These are phyloP conservation scores for Viola odorata DNA, from an alignment of 345 rosid genomes.

Conservation along the genomic window DNA sequence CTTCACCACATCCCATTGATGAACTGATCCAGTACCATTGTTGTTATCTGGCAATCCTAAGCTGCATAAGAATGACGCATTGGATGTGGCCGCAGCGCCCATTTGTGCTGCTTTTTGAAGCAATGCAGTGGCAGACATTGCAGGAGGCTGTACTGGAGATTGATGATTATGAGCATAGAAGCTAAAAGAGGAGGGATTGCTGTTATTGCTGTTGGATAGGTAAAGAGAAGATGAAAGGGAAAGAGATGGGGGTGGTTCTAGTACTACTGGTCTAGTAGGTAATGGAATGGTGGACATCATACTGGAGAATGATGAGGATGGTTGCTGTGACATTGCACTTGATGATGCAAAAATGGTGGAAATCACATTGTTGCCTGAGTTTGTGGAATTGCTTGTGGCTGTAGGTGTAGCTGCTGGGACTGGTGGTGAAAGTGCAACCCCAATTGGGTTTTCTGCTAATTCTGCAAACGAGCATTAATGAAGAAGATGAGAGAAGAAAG, in stretches of 20 bases:
- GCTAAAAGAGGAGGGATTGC: slow-evolving; percentile 36
- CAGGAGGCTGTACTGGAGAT: slow-evolving; percentile 37
- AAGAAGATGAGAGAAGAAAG: background rate
- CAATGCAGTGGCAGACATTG: slow-evolving; percentile 95
- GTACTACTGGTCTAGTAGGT: slow-evolving; percentile 23
- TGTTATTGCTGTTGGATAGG: slow-evolving; percentile 37
- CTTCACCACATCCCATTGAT: slow-evolving; percentile 25
- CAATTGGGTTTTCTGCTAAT: slow-evolving; percentile 45
- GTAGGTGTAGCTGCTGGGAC: slow-evolving; percentile 16
- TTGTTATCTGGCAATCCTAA: slow-evolving; percentile 35
- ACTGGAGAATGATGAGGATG: slow-evolving; percentile 33
- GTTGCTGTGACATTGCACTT: background rate
- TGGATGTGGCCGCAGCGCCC: slow-evolving; percentile 68
- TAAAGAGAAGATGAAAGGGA: slow-evolving; percentile 56
- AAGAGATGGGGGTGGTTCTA: slow-evolving; percentile 66
- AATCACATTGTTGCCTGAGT: slow-evolving; percentile 32
- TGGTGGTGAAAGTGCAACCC: slow-evolving; percentile 24
- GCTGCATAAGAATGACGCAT: slow-evolving; percentile 41
- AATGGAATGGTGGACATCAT: slow-evolving; percentile 20
- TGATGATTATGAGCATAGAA: slow-evolving; percentile 28
- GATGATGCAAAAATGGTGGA: slow-evolving; percentile 45
- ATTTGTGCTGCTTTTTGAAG: slow-evolving; percentile 94
- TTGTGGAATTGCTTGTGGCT: slow-evolving; percentile 20
- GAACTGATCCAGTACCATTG: background rate
- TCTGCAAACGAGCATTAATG: slow-evolving; percentile 25